Conservation (phyloP, 306 rosid species). For the Vigna mungo region DNA sequence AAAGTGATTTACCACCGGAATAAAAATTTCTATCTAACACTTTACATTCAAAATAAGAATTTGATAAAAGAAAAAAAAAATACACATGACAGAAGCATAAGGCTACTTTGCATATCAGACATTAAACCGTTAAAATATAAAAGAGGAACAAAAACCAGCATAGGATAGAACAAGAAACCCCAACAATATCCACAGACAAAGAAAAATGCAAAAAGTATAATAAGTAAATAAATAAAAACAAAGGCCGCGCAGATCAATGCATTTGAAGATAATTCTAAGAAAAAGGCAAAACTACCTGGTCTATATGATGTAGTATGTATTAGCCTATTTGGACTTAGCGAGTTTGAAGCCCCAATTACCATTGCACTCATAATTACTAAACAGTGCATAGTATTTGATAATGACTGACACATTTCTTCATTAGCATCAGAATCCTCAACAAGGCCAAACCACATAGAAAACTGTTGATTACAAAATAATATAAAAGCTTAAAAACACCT, state of each 20-base stretch:
- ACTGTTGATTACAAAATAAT: background rate
- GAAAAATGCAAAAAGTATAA: background rate
- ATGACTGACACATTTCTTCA: conserved; percentile 37
- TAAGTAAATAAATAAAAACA: conserved; percentile 8
- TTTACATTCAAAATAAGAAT: background rate
- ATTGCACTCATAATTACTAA: conserved; percentile 21
- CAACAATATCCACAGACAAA: conserved; percentile 16
- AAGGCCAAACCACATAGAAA: conserved; percentile 27
- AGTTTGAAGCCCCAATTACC: conserved; percentile 18
- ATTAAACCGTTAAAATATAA: conserved; percentile 27
- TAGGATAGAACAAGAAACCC: conserved; percentile 8
- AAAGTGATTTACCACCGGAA: conserved; percentile 15
- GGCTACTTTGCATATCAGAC: background rate
- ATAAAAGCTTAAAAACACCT: conserved; percentile 33
- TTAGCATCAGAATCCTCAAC: conserved; percentile 43
- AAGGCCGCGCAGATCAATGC: conserved; percentile 31
- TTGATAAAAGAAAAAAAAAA: background rate
- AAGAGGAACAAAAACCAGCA: conserved; percentile 15
- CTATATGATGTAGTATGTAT: conserved; percentile 19
- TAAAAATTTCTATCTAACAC: conserved; percentile 7
- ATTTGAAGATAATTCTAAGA: conserved; percentile 12
- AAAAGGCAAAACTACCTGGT: conserved; percentile 6
- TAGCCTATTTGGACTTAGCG: conserved; percentile 18
- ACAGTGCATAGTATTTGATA: conserved; percentile 13
- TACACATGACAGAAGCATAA: conserved; percentile 13